Conservation (phyloP, 768 basidiomycete genomes). For the Astraeus odoratus region DNA sequence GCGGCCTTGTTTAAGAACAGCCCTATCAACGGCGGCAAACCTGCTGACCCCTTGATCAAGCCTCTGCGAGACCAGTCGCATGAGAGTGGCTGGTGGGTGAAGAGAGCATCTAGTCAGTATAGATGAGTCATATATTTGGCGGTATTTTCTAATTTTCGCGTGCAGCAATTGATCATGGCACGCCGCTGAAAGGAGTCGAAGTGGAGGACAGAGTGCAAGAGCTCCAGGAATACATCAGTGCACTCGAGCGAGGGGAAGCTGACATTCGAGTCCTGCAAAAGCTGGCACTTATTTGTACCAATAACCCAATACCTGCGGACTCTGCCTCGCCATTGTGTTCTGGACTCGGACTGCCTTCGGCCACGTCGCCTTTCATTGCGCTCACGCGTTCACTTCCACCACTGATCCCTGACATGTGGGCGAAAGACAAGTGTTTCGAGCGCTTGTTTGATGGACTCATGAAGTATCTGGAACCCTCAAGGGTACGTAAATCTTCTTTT, state of each 20-base stretch:
- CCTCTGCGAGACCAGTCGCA: constrained; percentile 60
- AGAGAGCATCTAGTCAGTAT: constrained; percentile 60
- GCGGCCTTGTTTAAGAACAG: constrained; percentile 80
- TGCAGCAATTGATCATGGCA: constrained; percentile 39
- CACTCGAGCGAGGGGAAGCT: constrained; percentile 47
- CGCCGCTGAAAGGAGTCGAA: constrained; percentile 34
- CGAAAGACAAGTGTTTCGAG: constrained; percentile 62
- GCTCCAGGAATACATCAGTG: constrained; percentile 44
- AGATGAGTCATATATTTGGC: background rate
- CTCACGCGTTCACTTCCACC: constrained; percentile 31
- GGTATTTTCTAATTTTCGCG: constrained; percentile 8
- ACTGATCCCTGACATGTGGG: constrained; percentile 61
- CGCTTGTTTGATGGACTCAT: constrained; percentile 60
- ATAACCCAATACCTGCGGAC: constrained; percentile 41
- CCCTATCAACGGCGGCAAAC: constrained; percentile 49
- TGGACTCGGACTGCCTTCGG: constrained; percentile 41
- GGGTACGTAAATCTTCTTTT: constrained; percentile 37
- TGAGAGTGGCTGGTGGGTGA: constrained; percentile 82
- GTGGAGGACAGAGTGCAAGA: constrained; percentile 39
- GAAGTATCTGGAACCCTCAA: constrained; percentile 51
- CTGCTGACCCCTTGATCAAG: constrained; percentile 55
- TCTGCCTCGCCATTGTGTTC: constrained; percentile 49
- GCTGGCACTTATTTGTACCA: constrained; percentile 55
- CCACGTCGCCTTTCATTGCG: constrained; percentile 52
- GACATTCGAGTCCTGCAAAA: constrained; percentile 55